A percentile compares a stretch with the other conserved stretches of the same genome.
phyloP scores from a whole-genome alignment of 306 rosid genomes.

The Fagus sylvatica region DNA sequence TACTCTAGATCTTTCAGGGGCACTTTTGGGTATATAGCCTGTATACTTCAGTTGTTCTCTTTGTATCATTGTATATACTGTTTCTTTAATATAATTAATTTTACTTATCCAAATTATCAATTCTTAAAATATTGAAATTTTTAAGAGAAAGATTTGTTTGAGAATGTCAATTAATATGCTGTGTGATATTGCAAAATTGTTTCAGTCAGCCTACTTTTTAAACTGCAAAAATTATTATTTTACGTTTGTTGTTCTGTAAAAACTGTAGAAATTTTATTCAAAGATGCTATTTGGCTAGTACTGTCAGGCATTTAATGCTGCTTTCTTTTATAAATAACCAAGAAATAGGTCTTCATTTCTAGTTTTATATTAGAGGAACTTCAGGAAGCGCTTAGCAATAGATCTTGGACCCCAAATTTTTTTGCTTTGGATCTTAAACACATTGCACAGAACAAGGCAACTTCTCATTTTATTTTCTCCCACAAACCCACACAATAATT shows the following conservation, averaged over 20 bases:
- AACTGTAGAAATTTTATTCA: too few relatives aligned
- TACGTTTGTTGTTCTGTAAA: too few relatives aligned
- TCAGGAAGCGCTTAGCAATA: not conserved
- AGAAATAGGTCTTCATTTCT: not conserved
- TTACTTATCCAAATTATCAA: not conserved
- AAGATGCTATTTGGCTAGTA: too few relatives aligned
- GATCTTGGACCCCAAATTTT: not conserved
- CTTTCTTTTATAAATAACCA: not conserved
- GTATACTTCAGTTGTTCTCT: too few relatives aligned
- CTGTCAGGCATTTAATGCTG: not conserved
- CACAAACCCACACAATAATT: not conserved
- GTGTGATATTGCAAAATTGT: not conserved
- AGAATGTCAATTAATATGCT: not conserved
- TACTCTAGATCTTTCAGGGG: too few relatives aligned
- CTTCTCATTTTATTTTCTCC: not conserved
- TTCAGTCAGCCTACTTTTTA: not conserved
- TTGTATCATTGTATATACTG: too few relatives aligned
- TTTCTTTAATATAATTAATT: too few relatives aligned
- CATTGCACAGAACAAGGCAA: not conserved
- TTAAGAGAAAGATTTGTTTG: not conserved
- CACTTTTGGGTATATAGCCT: too few relatives aligned
- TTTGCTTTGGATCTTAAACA: not conserved
- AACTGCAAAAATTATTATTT: too few relatives aligned
- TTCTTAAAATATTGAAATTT: not conserved
- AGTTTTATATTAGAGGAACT: not conserved